These are phyloP conservation scores for Elsinoe fawcettii DNA, from an alignment of 2,329 filamentous ascomycete species.

Conservation along the genomic window DNA sequence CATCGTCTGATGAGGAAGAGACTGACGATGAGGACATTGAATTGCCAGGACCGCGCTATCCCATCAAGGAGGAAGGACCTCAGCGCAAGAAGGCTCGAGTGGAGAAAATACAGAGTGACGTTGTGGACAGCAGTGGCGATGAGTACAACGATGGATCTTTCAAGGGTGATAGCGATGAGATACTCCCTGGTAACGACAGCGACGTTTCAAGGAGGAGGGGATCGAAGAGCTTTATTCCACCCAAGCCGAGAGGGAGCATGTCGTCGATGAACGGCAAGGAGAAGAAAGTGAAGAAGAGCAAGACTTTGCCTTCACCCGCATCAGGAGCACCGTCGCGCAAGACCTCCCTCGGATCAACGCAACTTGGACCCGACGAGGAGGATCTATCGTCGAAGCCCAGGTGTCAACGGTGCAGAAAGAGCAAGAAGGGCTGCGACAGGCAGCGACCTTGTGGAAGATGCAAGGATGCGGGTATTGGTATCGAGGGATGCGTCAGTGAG, in stretches of 20 bases:
- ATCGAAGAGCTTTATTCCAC: constrained; percentile 37
- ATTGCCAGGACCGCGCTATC: constrained; percentile 29
- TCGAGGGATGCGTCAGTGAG: constrained; percentile 92
- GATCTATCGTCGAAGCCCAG: constrained; percentile 92
- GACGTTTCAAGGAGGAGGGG: constrained; percentile 27
- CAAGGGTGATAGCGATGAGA: constrained; percentile 48
- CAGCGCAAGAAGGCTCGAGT: constrained; percentile 33
- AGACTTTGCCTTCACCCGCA: constrained; percentile 40
- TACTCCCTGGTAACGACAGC: constrained; percentile 25
- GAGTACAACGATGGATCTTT: constrained; percentile 47
- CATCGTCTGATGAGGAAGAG: constrained; percentile 61
- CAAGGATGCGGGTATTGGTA: constrained; percentile 87
- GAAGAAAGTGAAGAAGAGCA: constrained; percentile 41
- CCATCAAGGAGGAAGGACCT: constrained; percentile 24
- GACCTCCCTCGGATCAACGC: constrained; percentile 59
- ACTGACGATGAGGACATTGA: constrained; percentile 67
- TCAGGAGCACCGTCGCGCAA: constrained; percentile 56
- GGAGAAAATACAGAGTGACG: constrained; percentile 46
- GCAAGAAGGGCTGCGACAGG: constrained; percentile 97
- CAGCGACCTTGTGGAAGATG: constrained; percentile 92
- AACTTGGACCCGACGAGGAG: constrained; percentile 61
- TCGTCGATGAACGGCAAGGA: constrained; percentile 31
- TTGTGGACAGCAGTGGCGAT: constrained; percentile 56
- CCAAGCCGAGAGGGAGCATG: constrained; percentile 27
- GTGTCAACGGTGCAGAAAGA: constrained; percentile 97